These are phyloP conservation scores for Heterobasidion occidentale DNA, from an alignment of 1,284 basidiomycete genomes.

Conservation along the genomic window DNA sequence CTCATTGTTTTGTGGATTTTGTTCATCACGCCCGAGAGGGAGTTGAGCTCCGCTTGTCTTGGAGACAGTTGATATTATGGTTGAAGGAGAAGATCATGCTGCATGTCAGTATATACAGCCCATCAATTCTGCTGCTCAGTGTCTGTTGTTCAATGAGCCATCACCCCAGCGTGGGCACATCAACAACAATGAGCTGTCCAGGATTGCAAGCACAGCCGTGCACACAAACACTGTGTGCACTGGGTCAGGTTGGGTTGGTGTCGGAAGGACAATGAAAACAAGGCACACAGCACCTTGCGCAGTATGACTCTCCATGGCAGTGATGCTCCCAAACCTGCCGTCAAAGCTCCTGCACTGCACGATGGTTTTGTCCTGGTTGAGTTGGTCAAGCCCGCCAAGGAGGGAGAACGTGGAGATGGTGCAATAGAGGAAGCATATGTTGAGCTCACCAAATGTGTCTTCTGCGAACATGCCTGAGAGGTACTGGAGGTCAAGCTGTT, in stretches of 20 bases:
- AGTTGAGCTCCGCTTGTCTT: constrained; percentile 86
- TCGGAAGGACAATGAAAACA: no score
- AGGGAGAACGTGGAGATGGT: constrained; percentile 79
- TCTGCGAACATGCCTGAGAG: constrained; percentile 87
- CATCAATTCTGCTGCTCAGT: constrained; percentile 90
- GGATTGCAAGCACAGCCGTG: constrained; percentile 79
- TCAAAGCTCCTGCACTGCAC: constrained; percentile 85
- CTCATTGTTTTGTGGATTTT: constrained; percentile 92
- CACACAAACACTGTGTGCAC: constrained; percentile 76
- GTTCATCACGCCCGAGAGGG: constrained; percentile 74
- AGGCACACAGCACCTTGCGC: constrained; percentile 62
- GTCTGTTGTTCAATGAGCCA: constrained; percentile 94
- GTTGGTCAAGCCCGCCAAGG: constrained; percentile 59
- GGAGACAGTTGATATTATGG: constrained; percentile 70
- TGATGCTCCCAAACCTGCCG: constrained; percentile 82
- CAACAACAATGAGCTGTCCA: constrained; percentile 75
- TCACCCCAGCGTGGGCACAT: constrained; percentile 72
- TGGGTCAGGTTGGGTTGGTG: not conserved
- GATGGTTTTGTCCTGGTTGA: constrained; percentile 63
- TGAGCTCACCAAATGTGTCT: constrained; percentile 84
- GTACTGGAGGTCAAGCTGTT: constrained; percentile 62
- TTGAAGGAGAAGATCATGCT: constrained; percentile 55
- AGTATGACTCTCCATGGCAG: constrained; percentile 89
- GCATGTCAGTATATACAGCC: constrained; percentile 23
- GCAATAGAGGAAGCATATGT: constrained; percentile 90